Base-by-base conservation (phyloP, 108 stramenopile species). In the Pseudonitzschia pungens region DNA sequence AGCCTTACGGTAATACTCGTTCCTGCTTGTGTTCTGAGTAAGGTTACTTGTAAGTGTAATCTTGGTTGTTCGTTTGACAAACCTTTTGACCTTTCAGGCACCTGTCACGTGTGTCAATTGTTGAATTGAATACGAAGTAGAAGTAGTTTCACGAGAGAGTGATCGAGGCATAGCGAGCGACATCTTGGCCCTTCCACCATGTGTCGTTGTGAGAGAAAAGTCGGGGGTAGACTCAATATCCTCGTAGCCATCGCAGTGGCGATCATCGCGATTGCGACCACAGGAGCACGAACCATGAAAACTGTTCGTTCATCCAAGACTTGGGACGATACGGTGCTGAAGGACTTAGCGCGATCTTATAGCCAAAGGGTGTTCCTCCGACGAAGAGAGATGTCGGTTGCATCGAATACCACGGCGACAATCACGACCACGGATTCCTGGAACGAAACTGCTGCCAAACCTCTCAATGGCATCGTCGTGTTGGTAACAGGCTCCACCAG, bases 401-500 rank as follows among this genome's bases (percentile, higher is more conserved):
- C 60, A 62, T 3, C 55, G 0, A 56, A 4, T 14, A 59, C 32
- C 0, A 36, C 0, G 0, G 14, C 57, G 29, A 62, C 60, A 18
- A 48, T 48, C 9, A 2, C 45, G 10, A 48, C 36, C 36, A 36
- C 36, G n/a, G n/a, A n/a, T 36, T 36, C 36, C 14, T 2, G 14
- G 45, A 50, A 67, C n/a, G 45, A 5, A 14, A 45, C 36, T 16
- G 3, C 45, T 24, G 28, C n/a, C 15, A 33, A 65, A 16, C 79
- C 83, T 1, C 76, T 84, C 11, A 28, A 74, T 28, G 79, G 81
- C 0, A 22, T 84, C 4, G 64, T 66, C 28, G 60, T 83, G 42
- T 80, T 68, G 4, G 65, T 85, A 20, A 88, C 87, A 2, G 87
- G 84, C 9, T 69, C 77, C 11, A 88, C 87, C 0, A 57, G 68